Conservation (phyloP, 176 grass and related monocot species). For the Carex cristatella region DNA sequence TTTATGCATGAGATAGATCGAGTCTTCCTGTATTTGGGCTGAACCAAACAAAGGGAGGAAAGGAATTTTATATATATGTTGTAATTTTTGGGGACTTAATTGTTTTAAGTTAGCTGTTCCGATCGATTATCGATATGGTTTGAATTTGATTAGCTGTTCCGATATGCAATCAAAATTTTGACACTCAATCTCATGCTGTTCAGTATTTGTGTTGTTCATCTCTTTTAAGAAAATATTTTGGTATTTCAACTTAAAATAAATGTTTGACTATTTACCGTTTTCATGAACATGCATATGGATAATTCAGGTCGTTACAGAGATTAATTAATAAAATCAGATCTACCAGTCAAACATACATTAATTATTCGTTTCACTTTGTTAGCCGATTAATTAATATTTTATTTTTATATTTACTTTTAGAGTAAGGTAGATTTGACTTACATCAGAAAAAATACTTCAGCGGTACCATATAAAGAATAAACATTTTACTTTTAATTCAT, state of each 20-base stretch:
- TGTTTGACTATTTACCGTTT: not conserved
- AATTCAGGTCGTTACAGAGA: not conserved
- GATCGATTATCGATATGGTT: not conserved
- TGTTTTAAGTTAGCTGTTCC: not conserved
- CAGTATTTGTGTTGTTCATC: not conserved
- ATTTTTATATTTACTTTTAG: too few relatives aligned
- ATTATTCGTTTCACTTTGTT: not conserved
- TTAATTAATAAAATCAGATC: not conserved
- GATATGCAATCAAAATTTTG: not conserved
- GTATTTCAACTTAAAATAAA: too few relatives aligned
- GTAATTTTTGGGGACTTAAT: not conserved
- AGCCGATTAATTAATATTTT: not conserved
- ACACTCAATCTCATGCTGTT: not conserved
- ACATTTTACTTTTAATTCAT: too few relatives aligned
- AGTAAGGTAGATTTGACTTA: too few relatives aligned
- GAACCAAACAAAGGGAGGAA: not conserved
- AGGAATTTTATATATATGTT: not conserved
- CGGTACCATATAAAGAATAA: too few relatives aligned
- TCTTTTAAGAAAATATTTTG: too few relatives aligned
- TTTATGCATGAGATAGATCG: slow-evolving; percentile 11
- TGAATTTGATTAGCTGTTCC: not conserved
- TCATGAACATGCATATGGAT: not conserved
- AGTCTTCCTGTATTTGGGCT: not conserved
- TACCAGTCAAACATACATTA: not conserved
- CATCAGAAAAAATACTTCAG: too few relatives aligned